These are phyloP conservation scores for Logfia minima DNA, from an alignment of 129 eudicot species.

Conservation along the genomic window DNA sequence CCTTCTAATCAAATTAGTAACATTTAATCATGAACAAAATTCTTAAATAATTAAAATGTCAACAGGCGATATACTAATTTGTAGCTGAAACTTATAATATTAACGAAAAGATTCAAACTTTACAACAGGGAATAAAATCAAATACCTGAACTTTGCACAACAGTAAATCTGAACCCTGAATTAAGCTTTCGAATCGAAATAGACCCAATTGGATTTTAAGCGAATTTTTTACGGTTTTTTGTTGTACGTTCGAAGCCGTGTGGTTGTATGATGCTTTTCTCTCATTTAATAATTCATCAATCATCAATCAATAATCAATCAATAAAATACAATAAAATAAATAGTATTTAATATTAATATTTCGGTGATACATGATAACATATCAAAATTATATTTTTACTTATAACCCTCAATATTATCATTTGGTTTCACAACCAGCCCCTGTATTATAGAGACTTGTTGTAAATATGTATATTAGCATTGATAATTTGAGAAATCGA, in stretches of 20 bases:
- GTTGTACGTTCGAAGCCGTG: constrained; percentile 38
- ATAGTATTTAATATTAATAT: constrained; percentile 2
- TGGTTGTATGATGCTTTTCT: constrained; percentile 27
- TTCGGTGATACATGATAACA: constrained; percentile 15
- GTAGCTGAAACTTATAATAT: constrained; percentile 18
- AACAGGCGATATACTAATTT: constrained; percentile 4
- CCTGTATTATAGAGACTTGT: background rate
- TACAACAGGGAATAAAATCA: constrained; percentile 16
- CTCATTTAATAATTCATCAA: constrained; percentile 29
- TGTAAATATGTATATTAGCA: too few species aligned
- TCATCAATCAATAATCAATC: too few species aligned
- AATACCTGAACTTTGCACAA: constrained; percentile 21
- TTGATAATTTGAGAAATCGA: too few species aligned
- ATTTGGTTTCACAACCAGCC: background rate
- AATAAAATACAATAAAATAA: background rate
- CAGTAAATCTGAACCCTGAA: constrained; percentile 1
- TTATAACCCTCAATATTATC: constrained; percentile 5
- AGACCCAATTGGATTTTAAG: constrained; percentile 32
- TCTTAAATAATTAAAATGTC: constrained; percentile 2
- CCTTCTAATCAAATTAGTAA: background rate
- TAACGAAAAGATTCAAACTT: constrained; percentile 21
- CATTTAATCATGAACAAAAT: background rate
- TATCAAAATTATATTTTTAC: background rate
- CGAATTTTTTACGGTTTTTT: constrained; percentile 22
- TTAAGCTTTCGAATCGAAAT: constrained; percentile 3